phyloP scores from a whole-genome alignment of 2,329 filamentous ascomycete genomes.

The Neophaeococcomyces mojaviensis region DNA sequence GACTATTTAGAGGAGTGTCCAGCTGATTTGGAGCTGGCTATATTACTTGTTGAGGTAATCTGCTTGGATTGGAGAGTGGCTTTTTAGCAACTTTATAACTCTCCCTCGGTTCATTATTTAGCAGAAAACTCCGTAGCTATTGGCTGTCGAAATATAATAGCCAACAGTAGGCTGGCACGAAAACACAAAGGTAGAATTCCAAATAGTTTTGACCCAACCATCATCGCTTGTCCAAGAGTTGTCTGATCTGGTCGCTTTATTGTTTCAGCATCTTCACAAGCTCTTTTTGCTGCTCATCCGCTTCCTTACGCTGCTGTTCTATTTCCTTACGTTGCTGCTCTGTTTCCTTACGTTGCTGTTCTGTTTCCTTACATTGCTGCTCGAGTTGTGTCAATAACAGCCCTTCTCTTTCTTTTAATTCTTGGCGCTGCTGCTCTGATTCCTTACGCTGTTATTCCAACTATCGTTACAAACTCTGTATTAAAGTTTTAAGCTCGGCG shows the following conservation, averaged over 20 bases:
- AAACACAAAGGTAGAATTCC: too few species aligned
- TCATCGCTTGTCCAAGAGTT: slow-evolving; percentile 3
- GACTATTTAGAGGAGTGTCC: too few species aligned
- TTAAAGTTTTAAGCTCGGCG: slow-evolving; percentile 9
- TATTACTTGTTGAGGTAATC: too few species aligned
- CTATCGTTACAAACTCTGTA: slow-evolving; percentile 10
- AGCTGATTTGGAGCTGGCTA: too few species aligned
- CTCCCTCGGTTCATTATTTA: too few species aligned
- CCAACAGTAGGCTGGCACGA: too few species aligned
- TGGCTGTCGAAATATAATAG: too few species aligned
- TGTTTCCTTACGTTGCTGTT: slow-evolving; percentile 4
- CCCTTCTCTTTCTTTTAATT: neutral
- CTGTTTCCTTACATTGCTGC: slow-evolving; percentile 3
- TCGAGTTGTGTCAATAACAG: neutral
- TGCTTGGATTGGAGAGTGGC: too few species aligned
- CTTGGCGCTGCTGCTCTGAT: slow-evolving; percentile 4
- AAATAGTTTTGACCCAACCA: too few species aligned
- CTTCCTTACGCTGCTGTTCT: too few species aligned
- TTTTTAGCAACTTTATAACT: too few species aligned
- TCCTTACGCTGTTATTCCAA: slow-evolving; percentile 9
- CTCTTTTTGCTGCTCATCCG: slow-evolving; percentile 11
- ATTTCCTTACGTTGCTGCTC: neutral
- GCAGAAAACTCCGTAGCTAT: too few species aligned
- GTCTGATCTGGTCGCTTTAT: slow-evolving; percentile 9
- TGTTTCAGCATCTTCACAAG: slow-evolving; percentile 8